Percentiles rank a stretch among this genome's conserved stretches.
Conservation (phyloP, 2,329 filamentous ascomycete species). For the Cladophialophora chaetospira region DNA sequence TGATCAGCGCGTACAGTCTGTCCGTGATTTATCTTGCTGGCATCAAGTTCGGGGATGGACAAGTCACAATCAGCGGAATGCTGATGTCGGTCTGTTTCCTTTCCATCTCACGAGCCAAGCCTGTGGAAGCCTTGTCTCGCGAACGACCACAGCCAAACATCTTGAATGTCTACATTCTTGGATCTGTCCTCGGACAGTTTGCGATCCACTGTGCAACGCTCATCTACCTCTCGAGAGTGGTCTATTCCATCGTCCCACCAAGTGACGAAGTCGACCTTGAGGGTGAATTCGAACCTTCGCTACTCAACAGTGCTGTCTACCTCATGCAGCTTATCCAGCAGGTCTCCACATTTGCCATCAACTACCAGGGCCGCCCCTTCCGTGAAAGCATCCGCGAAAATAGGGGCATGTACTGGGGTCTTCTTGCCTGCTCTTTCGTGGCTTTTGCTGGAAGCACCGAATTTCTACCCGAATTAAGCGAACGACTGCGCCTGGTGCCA, state of each 20-base stretch:
- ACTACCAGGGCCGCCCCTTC: constrained; percentile 98
- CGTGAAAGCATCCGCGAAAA: constrained; percentile 94
- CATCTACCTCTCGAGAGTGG: constrained; percentile 89
- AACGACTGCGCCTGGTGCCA: constrained; percentile 87
- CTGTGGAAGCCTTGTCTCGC: constrained; percentile 92
- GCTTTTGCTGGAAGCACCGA: constrained; percentile 95
- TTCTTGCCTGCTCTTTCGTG: constrained; percentile 83
- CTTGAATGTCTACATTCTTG: constrained; percentile 98
- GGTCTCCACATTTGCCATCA: constrained; percentile 98
- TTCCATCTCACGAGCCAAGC: constrained; percentile 95
- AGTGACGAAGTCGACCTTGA: constrained; percentile 78
- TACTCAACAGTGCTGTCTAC: constrained; percentile 96
- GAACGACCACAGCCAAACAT: constrained; percentile 98
- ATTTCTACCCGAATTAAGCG: constrained; percentile 92
- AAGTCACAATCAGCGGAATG: constrained; percentile 98
- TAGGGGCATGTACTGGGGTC: constrained; percentile 96
- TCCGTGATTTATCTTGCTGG: constrained; percentile 95
- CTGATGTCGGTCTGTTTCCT: constrained; percentile 99
- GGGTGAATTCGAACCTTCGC: constrained; percentile 87
- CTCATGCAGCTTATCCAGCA: constrained; percentile 97
- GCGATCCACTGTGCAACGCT: constrained; percentile 91
- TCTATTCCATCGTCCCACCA: constrained; percentile 77
- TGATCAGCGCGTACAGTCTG: constrained; percentile 96
- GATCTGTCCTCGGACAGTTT: constrained; percentile 95
- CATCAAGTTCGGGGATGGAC: constrained; percentile 98